These are phyloP conservation scores for Venturia carpophila DNA, from an alignment of 2,329 filamentous ascomycete species.

Conservation along the genomic window DNA sequence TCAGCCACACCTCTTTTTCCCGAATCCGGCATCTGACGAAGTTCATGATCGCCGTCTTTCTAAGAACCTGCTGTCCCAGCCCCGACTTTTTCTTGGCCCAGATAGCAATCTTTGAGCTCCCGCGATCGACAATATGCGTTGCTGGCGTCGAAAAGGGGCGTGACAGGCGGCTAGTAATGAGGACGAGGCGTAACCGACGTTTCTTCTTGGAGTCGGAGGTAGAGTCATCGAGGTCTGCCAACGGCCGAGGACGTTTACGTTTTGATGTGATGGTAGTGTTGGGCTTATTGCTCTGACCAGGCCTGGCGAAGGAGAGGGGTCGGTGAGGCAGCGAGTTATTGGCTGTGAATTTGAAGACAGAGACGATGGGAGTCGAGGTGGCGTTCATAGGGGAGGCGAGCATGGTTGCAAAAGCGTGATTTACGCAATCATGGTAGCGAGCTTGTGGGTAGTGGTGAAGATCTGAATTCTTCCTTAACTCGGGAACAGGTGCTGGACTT, in stretches of 20 bases:
- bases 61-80: slow-evolving; percentile 45
- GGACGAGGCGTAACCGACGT: slow-evolving; percentile 51
- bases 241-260: slow-evolving; percentile 16
- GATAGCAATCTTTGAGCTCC: slow-evolving; percentile 41
- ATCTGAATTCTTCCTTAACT: background rate
- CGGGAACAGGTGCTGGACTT: background rate
- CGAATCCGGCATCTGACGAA: slow-evolving; percentile 36
- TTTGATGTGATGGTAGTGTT: background rate
- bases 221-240: slow-evolving; percentile 12
- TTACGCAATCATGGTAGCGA: background rate
- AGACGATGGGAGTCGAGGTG: slow-evolving; percentile 1
- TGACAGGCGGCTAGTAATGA: slow-evolving; percentile 64
- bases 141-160: slow-evolving; percentile 61
- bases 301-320: background rate
- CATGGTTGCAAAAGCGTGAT: background rate
- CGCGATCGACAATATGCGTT: slow-evolving; percentile 60
- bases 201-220: slow-evolving; percentile 47
- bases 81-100: slow-evolving; percentile 40
- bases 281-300: background rate
- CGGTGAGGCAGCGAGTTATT: background rate
- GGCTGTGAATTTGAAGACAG: slow-evolving; percentile 7
- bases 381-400: slow-evolving; percentile 2
- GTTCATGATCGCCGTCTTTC: slow-evolving; percentile 61
- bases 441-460: background rate
- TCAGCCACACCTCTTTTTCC: slow-evolving; percentile 9